These are phyloP conservation scores for Wolfiporia cocos DNA, from an alignment of 1,284 basidiomycete genomes.

Conservation along the genomic window DNA sequence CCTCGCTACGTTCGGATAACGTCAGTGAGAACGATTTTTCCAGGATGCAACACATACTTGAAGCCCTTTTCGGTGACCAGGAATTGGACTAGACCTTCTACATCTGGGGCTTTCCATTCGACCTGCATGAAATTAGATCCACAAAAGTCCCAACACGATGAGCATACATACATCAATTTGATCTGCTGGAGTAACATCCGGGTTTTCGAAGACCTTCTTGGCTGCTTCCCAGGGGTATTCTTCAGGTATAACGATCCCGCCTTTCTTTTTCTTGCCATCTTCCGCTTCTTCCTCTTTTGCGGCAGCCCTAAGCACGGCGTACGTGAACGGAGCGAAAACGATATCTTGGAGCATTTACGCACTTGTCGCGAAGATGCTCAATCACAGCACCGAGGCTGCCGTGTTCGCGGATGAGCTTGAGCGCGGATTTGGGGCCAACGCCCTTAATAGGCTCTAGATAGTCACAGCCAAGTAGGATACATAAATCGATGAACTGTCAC, in stretches of 20 bases:
- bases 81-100: slow-evolving; percentile 93
- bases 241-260: slow-evolving; percentile 80
- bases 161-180: slow-evolving; percentile 76
- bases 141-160: no score
- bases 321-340: not conserved
- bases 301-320: slow-evolving; percentile 25
- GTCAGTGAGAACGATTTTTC: no score
- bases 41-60: slow-evolving; percentile 78
- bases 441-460: slow-evolving; percentile 97
- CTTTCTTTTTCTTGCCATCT: slow-evolving; percentile 50
- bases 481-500: slow-evolving; percentile 89
- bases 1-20: slow-evolving; percentile 89
- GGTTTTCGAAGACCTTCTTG: slow-evolving; percentile 83
- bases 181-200: slow-evolving; percentile 84
- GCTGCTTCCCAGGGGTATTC: slow-evolving; percentile 97
- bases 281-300: slow-evolving; percentile 53
- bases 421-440: slow-evolving; percentile 91
- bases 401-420: slow-evolving; percentile 89
- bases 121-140: slow-evolving; percentile 47
- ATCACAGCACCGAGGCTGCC: slow-evolving; percentile 80
- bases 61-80: slow-evolving; percentile 95
- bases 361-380: slow-evolving; percentile 78
- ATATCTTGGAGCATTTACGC: not conserved
- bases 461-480: slow-evolving; percentile 96
- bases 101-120: slow-evolving; percentile 92